phyloP scores from a whole-genome alignment of 2,329 filamentous ascomycete species.

The Rhinocladiella similis region DNA sequence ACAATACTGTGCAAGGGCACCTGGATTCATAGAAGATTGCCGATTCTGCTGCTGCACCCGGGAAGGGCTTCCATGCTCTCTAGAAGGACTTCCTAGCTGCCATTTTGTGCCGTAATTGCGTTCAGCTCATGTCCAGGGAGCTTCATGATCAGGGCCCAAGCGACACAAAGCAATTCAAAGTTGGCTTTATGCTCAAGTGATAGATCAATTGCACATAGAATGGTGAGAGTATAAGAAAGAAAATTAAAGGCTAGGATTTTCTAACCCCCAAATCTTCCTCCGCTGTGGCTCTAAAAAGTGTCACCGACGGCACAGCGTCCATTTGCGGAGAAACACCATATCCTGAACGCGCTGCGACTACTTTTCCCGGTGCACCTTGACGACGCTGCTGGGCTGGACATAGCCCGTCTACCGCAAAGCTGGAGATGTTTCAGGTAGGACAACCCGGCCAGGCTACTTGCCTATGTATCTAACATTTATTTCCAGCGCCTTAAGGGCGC shows the following conservation, averaged over 20 bases:
- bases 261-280: slow-evolving; percentile 6
- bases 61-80: too few species aligned
- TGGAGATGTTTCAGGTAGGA: slow-evolving; percentile 32
- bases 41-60: too few species aligned
- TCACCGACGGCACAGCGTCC: background rate
- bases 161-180: too few species aligned
- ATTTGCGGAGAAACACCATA: slow-evolving; percentile 11
- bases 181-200: too few species aligned
- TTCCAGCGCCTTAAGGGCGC: slow-evolving; percentile 75
- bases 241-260: background rate
- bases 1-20: too few species aligned
- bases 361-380: background rate
- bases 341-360: background rate
- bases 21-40: too few species aligned
- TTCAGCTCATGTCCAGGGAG: too few species aligned
- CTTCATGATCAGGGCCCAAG: too few species aligned
- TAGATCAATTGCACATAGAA: too few species aligned
- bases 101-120: too few species aligned
- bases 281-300: background rate
- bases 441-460: too few species aligned
- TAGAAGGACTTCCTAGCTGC: too few species aligned
- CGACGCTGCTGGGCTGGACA: background rate
- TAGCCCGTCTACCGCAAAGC: slow-evolving; percentile 16
- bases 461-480: background rate
- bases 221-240: background rate